These are phyloP conservation scores for Coniochaeta ligniaria DNA, from an alignment of 2,329 filamentous ascomycete genomes.

Conservation along the genomic window DNA sequence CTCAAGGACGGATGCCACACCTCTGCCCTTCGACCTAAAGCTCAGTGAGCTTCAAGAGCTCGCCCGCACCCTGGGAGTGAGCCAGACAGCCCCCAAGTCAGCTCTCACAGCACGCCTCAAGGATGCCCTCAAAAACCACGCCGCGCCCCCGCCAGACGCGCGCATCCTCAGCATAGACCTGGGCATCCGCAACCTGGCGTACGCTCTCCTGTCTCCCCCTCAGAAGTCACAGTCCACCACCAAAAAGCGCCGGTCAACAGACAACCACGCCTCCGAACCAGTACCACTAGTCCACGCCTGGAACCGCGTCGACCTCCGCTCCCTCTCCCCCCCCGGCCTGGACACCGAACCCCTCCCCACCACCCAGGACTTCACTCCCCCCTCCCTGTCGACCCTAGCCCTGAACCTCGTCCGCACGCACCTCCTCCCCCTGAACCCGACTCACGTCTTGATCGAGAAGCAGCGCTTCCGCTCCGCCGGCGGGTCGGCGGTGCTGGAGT, in stretches of 20 bases:
- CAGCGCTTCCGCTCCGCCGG: slow-evolving; percentile 59
- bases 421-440: slow-evolving; percentile 46
- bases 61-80: slow-evolving; percentile 40
- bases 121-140: slow-evolving; percentile 21
- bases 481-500: slow-evolving; percentile 62
- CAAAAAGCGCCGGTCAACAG: not conserved
- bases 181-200: slow-evolving; percentile 76
- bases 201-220: slow-evolving; percentile 46
- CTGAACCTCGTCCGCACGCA: slow-evolving; percentile 23
- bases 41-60: slow-evolving; percentile 47
- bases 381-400: slow-evolving; percentile 24
- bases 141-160: slow-evolving; percentile 16
- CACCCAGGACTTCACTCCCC: slow-evolving; percentile 23
- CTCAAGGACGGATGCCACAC: not conserved
- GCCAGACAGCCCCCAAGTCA: slow-evolving; percentile 51
- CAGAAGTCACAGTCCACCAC: not conserved
- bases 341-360: not conserved
- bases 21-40: slow-evolving; percentile 30
- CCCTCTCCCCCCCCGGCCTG: not conserved
- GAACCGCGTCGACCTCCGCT: slow-evolving; percentile 14
- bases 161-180: slow-evolving; percentile 75
- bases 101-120: slow-evolving; percentile 44
- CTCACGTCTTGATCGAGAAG: slow-evolving; percentile 62
- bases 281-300: slow-evolving; percentile 13
- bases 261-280: no score